These are phyloP conservation scores for Phytophthora pseudosyringae DNA, from an alignment of 352 stramenopile species.

Conservation along the genomic window DNA sequence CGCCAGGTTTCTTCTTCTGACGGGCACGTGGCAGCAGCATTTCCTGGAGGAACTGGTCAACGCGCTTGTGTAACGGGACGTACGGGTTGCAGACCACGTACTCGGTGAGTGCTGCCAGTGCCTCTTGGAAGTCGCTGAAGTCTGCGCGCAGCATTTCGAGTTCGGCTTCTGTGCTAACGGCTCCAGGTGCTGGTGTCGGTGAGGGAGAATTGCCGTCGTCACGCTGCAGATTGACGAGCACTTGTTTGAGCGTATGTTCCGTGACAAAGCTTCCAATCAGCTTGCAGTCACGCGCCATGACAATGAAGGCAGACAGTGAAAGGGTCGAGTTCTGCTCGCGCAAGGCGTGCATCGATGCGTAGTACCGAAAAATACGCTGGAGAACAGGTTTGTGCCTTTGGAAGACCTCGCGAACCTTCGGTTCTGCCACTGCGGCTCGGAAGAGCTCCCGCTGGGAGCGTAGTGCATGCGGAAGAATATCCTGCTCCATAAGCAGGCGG, in stretches of 20 bases:
- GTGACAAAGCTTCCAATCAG: conserved; percentile 78
- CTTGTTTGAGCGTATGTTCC: conserved; percentile 80
- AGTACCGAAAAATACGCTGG: conserved; percentile 84
- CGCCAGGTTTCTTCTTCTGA: conserved; percentile 66
- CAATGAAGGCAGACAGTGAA: conserved; percentile 57
- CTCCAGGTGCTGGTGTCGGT: conserved; percentile 1
- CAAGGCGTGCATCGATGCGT: conserved; percentile 76
- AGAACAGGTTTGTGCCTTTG: conserved; percentile 73
- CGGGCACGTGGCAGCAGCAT: conserved; percentile 71
- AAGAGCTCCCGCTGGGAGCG: conserved; percentile 80
- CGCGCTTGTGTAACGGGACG: conserved; percentile 73
- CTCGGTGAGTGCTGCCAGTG: conserved; percentile 72
- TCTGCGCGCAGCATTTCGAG: conserved; percentile 53
- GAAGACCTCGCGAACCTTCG: conserved; percentile 77
- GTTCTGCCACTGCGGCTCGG: conserved; percentile 66
- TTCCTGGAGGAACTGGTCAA: conserved; percentile 82
- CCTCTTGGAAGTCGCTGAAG: conserved; percentile 76
- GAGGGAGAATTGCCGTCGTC: conserved; percentile 42
- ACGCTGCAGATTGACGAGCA: conserved; percentile 76
- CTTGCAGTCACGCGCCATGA: conserved; percentile 80
- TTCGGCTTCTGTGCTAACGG: conserved; percentile 36
- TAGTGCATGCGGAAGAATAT: conserved; percentile 70
- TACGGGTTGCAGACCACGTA: conserved; percentile 87
- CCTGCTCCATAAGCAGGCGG: conserved; percentile 69
- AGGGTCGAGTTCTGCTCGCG: conserved; percentile 84